Evolutionary conservation across 2,329 filamentous ascomycete genomes (phyloP).

Genomic region (Sporothrix dimorphospora): DNA sequence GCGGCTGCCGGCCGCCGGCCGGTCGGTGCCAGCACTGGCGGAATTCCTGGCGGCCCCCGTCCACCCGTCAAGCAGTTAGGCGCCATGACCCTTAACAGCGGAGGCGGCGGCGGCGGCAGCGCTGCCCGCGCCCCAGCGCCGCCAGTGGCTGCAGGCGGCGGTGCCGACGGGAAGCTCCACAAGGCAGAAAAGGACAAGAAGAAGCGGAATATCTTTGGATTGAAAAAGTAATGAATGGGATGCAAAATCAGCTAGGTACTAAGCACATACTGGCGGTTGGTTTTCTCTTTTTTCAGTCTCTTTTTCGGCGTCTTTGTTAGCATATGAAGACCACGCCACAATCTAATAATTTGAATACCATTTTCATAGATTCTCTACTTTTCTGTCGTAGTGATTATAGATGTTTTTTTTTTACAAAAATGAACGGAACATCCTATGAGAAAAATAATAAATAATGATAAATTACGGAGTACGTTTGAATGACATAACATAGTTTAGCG

Average conservation of each 20-base stretch:
- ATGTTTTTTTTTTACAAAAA: not conserved
- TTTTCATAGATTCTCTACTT: not conserved
- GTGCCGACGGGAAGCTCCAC: constrained; percentile 44
- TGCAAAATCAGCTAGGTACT: not conserved
- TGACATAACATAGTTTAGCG: too few species aligned
- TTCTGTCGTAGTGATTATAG: not conserved
- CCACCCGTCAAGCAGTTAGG: constrained; percentile 61
- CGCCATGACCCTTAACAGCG: constrained; percentile 54
- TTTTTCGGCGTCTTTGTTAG: not conserved
- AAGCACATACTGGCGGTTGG: not conserved
- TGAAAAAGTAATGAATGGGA: constrained; percentile 38
- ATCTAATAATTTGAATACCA: constrained; percentile 16
- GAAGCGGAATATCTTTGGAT: constrained; percentile 43
- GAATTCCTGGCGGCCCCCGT: constrained; percentile 44
- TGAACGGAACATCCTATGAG: too few species aligned
- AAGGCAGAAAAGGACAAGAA: constrained; percentile 53
- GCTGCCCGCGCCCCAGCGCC: constrained; percentile 33
- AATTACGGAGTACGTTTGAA: too few species aligned
- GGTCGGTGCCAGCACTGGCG: constrained; percentile 34
- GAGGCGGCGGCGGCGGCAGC: constrained; percentile 34
- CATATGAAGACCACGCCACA: not conserved
- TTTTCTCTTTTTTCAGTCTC: not conserved
- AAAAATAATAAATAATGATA: too few species aligned
- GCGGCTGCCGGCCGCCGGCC: not conserved
- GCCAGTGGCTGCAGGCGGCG: not conserved